Percentiles rank a stretch among this genome's conserved stretches.
Conservation (phyloP, 768 basidiomycete genomes). For the Psilocybe cubensis region DNA sequence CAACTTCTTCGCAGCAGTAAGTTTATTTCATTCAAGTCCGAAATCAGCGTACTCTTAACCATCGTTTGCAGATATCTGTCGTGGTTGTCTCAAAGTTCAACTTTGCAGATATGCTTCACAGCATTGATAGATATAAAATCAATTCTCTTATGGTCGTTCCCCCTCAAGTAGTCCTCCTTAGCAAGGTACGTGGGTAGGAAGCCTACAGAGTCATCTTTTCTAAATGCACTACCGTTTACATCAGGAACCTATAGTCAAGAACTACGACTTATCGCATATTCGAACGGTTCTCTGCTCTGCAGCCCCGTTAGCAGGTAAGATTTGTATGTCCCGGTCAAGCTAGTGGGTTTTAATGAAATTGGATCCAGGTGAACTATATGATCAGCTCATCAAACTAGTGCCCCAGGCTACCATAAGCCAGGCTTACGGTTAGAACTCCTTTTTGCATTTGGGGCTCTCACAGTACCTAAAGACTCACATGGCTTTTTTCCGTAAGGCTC, state of each 20-base stretch:
- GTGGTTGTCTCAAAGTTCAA: constrained; percentile 11
- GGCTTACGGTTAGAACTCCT: constrained; percentile 5
- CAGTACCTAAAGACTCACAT: not conserved
- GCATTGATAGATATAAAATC: constrained; percentile 10
- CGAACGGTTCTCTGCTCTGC: constrained; percentile 5
- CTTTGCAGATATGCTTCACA: constrained; percentile 12
- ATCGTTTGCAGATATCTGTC: constrained; percentile 1
- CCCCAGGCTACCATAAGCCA: constrained; percentile 8
- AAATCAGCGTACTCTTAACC: not conserved
- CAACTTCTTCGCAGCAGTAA: constrained; percentile 12
- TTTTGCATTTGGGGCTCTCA: not conserved
- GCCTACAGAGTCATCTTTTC: not conserved
- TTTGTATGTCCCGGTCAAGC: not conserved
- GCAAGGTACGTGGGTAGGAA: constrained; percentile 6
- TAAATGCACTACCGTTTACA: not conserved
- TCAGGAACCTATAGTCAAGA: constrained; percentile 14
- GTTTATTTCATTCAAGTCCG: not conserved
- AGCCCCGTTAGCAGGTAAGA: constrained; percentile 7
- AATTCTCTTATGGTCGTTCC: constrained; percentile 9
- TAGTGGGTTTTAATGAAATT: not conserved
- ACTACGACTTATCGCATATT: constrained; percentile 6
- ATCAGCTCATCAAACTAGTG: constrained; percentile 7
- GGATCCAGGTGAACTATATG: constrained; percentile 8
- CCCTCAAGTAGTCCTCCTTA: constrained; percentile 8
- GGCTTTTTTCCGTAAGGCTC: not conserved